phyloP scores from a whole-genome alignment of 2,329 filamentous ascomycete genomes.

The Fusarium caatingaense region DNA sequence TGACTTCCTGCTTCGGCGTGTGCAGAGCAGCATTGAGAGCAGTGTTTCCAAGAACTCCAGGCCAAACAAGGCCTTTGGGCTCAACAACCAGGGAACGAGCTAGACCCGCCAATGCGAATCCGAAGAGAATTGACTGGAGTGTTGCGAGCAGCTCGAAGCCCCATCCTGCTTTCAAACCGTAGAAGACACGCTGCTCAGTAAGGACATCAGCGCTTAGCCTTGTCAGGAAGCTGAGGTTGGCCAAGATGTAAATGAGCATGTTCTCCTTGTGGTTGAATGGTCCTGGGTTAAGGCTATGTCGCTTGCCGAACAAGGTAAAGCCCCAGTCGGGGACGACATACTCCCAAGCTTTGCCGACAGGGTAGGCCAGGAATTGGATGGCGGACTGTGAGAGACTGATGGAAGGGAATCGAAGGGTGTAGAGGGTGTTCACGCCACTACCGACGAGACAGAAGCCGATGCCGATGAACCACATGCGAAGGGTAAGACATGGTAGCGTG shows the following conservation, averaged over 20 bases:
- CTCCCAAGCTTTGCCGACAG: conserved; percentile 56
- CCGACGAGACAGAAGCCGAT: conserved; percentile 53
- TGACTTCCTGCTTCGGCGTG: conserved; percentile 50
- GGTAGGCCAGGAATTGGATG: conserved; percentile 58
- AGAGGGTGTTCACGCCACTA: conserved; percentile 55
- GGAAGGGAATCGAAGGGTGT: conserved; percentile 52
- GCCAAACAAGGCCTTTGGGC: conserved; percentile 64
- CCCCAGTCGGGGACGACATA: conserved; percentile 48
- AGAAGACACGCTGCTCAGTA: conserved; percentile 55
- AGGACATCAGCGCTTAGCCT: conserved; percentile 51
- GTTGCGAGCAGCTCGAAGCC: conserved; percentile 63
- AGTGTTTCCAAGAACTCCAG: conserved; percentile 61
- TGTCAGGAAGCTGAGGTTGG: conserved; percentile 63
- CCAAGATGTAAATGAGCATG: conserved; percentile 65
- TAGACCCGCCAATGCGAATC: conserved; percentile 63
- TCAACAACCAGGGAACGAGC: conserved; percentile 57
- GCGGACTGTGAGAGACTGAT: conserved; percentile 50
- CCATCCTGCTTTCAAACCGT: conserved; percentile 57
- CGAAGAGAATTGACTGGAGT: conserved; percentile 62
- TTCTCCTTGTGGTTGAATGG: conserved; percentile 60
- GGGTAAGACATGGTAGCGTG: conserved; percentile 50
- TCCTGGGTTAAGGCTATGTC: conserved; percentile 54
- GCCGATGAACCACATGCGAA: conserved; percentile 55
- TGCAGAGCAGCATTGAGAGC: conserved; percentile 58
- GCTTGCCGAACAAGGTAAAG: conserved; percentile 40